Evolutionary conservation across 768 basidiomycete genomes (phyloP), one percentile per base, ranked within the genome.

Genomic region (Chiua virens): DNA sequence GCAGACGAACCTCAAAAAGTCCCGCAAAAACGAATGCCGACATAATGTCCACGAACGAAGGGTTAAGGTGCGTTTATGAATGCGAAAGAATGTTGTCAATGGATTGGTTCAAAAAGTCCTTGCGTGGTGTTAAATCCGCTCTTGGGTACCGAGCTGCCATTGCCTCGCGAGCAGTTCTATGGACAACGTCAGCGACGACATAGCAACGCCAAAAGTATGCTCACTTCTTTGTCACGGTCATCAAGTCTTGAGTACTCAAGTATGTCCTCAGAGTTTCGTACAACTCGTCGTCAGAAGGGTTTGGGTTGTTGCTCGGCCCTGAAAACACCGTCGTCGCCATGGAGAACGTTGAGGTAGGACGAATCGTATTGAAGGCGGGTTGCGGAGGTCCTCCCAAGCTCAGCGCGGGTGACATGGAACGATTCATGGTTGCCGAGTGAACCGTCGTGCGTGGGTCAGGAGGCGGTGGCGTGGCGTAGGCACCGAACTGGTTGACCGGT

Each of bases 161-260:
- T 5, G 81, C 83, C 51, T 87, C 83, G 47, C 86, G 77, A 1
- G 83, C 79, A 58, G 84, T 79, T 64, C 80, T 82, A 45, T 5
- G 27, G 0, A 10, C 13, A 8, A n/a, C 53, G 39, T 54, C 49
- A 61, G 59, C 40, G 18, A 47, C 0, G 13, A 9, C 8, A 25
- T n/a, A 27, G 50, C 18, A 20, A 41, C 8, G 36, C n/a, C 10
- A 37, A 47, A 40, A 39, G 13, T 2, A 44, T 2, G 3, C 81
- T 61, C 57, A 85, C 79, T 82, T 83, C 74, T 84, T 84, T 55
- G 81, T 83, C 41, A 87, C 82, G n/a, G 75, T 77, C 85, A 87
- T 85, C 56, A 86, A 64, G 63, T 88, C 83, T 59, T 86, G 83
- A 21, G 80, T 79, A 45, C 82, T 79, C 49, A 88, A 60, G 60